Evolutionary conservation across 768 basidiomycete genomes (phyloP).

Genomic region (Leccinum sublutescens): DNA sequence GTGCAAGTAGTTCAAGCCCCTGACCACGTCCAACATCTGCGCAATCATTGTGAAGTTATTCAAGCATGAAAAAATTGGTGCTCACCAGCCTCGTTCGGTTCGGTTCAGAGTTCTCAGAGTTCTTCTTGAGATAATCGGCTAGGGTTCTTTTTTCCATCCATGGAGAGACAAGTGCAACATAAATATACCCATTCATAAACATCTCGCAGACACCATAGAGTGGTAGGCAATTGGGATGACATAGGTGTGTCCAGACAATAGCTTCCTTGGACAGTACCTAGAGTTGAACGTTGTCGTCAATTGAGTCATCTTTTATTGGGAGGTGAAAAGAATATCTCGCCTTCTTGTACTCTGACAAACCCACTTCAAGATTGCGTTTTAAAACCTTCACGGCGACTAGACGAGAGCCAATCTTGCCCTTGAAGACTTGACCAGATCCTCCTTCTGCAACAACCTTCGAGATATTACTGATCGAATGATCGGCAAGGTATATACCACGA

Average conservation of each 20-base stretch:
- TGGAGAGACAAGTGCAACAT: slow-evolving; percentile 35
- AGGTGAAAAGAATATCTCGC: slow-evolving; percentile 11
- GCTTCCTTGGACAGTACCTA: slow-evolving; percentile 33
- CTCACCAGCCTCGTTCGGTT: slow-evolving; percentile 35
- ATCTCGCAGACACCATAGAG: slow-evolving; percentile 32
- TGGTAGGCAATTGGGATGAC: slow-evolving; percentile 37
- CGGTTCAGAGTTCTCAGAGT: slow-evolving; percentile 22
- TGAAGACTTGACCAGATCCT: slow-evolving; percentile 23
- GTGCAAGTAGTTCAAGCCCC: slow-evolving; percentile 45
- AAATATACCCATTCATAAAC: slow-evolving; percentile 14
- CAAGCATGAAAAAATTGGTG: background rate
- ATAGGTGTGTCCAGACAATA: slow-evolving; percentile 34
- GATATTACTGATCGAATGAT: slow-evolving; percentile 9
- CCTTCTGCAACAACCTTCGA: background rate
- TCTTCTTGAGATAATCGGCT: slow-evolving; percentile 26
- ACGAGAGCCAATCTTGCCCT: slow-evolving; percentile 18
- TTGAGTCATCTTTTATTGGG: background rate
- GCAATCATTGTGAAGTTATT: background rate
- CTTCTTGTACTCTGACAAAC: slow-evolving; percentile 13
- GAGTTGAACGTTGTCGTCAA: background rate
- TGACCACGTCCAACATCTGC: slow-evolving; percentile 43
- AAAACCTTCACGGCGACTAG: slow-evolving; percentile 32
- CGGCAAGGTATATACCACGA: slow-evolving; percentile 8
- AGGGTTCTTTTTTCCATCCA: slow-evolving; percentile 40
- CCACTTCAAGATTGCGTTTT: background rate